A percentile compares a stretch with the other conserved stretches of the same genome.
Evolutionary conservation across 192 early-diverging fungal genomes (phyloP).

Genomic region (Kappamyces sp.): DNA sequence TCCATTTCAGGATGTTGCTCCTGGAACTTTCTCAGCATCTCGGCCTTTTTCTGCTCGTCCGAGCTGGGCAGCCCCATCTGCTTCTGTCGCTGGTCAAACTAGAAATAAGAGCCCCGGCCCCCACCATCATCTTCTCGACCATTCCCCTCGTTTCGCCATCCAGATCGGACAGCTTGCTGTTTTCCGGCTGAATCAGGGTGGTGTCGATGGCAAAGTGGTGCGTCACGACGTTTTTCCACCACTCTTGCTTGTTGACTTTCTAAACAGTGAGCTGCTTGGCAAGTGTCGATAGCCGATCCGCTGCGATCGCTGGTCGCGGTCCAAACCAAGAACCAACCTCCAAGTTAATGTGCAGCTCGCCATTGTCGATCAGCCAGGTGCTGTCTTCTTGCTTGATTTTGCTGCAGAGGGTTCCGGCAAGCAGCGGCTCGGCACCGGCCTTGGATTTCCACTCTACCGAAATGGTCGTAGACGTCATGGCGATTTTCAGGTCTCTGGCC

Average conservation of each 20-base stretch:
- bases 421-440: slow-evolving; percentile 52
- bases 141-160: slow-evolving; percentile 86
- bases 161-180: slow-evolving; percentile 76
- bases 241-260: slow-evolving; percentile 72
- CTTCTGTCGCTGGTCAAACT: slow-evolving; percentile 91
- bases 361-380: slow-evolving; percentile 75
- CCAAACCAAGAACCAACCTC: slow-evolving; percentile 38
- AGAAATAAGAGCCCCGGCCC: neutral
- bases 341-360: slow-evolving; percentile 68
- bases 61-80: slow-evolving; percentile 67
- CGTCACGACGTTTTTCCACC: slow-evolving; percentile 83
- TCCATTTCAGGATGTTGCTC: slow-evolving; percentile 55
- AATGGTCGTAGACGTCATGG: slow-evolving; percentile 60
- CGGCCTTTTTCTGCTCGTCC: slow-evolving; percentile 71
- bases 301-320: no score
- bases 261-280: neutral
- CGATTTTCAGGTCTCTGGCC: slow-evolving; percentile 60
- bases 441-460: slow-evolving; percentile 67
- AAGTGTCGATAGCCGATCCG: no score
- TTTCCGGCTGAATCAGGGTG: slow-evolving; percentile 84
- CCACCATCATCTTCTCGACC: slow-evolving; percentile 96
- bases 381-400: slow-evolving; percentile 68
- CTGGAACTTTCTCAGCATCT: slow-evolving; percentile 74
- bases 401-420: slow-evolving; percentile 70
- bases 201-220: slow-evolving; percentile 80